A percentile compares a stretch with the other conserved stretches of the same genome.
These are phyloP conservation scores for Termitomyces sp. DNA, from an alignment of 768 basidiomycete species.

Conservation along the genomic window DNA sequence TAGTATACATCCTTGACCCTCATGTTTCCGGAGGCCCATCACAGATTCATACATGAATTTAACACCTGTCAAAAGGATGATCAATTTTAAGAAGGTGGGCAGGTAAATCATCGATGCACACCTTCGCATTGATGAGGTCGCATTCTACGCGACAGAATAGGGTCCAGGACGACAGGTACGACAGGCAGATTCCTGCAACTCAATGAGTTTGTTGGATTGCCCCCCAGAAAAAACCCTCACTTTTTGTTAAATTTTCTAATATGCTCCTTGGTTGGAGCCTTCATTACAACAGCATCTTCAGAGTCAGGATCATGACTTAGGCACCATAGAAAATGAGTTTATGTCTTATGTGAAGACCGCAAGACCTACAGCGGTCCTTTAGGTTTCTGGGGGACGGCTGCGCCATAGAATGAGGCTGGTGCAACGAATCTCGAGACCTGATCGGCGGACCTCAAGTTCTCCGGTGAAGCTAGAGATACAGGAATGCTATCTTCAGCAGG, in stretches of 20 bases:
- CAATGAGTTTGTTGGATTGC: background rate
- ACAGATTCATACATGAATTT: slow-evolving; percentile 94
- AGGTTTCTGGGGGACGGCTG: slow-evolving; percentile 31
- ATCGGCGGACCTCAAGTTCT: slow-evolving; percentile 8
- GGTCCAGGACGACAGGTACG: slow-evolving; percentile 87
- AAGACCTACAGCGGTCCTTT: slow-evolving; percentile 43
- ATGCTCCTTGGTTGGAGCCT: slow-evolving; percentile 65
- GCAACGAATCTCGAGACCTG: slow-evolving; percentile 36
- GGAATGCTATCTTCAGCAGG: slow-evolving; percentile 8
- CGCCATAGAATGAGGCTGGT: slow-evolving; percentile 61
- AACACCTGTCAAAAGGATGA: slow-evolving; percentile 43
- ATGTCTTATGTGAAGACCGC: background rate
- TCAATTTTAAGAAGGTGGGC: background rate
- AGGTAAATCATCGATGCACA: slow-evolving; percentile 12
- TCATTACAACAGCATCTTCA: slow-evolving; percentile 84
- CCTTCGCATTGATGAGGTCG: slow-evolving; percentile 92
- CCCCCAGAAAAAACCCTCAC: slow-evolving; percentile 30
- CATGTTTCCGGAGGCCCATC: slow-evolving; percentile 90
- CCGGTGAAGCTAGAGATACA: background rate
- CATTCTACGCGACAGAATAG: slow-evolving; percentile 70
- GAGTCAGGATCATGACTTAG: slow-evolving; percentile 73
- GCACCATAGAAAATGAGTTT: background rate
- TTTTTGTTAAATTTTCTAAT: slow-evolving; percentile 67
- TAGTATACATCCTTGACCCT: slow-evolving; percentile 91
- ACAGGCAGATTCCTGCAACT: slow-evolving; percentile 53